Evolutionary conservation across 2,329 filamentous ascomycete species (phyloP).

Genomic region (Stachybotrys elegans): DNA sequence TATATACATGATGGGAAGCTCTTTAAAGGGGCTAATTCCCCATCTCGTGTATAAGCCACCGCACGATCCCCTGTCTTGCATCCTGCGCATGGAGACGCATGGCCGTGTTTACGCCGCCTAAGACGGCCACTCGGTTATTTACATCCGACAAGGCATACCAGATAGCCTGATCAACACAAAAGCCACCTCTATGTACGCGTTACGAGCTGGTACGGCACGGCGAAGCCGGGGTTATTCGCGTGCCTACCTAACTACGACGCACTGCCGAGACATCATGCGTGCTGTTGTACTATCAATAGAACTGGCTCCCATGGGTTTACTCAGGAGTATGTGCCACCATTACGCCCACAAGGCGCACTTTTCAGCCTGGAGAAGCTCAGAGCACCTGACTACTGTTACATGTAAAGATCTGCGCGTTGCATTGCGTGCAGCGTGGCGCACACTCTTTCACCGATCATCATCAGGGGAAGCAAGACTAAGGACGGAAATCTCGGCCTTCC

Average conservation of each 20-base stretch:
- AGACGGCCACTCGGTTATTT: neutral
- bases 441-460: neutral
- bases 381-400: neutral
- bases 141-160: neutral
- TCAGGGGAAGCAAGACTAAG: neutral
- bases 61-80: neutral
- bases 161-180: conserved; percentile 1
- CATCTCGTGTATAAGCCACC: neutral
- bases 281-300: neutral
- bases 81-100: neutral
- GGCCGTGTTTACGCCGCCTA: neutral
- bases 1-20: conserved; percentile 1
- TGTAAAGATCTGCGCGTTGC: neutral
- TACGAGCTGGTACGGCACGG: neutral
- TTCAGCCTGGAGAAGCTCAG: neutral
- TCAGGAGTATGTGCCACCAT: conserved; percentile 1
- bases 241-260: neutral
- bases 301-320: conserved; percentile 1
- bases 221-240: conserved; percentile 1
- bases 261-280: neutral
- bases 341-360: neutral
- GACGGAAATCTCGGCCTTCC: neutral
- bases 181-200: neutral
- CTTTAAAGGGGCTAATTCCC: conserved; percentile 2
- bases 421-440: neutral